Evolutionary conservation across 176 grass and related monocot species (phyloP), one percentile per base, ranked within the genome.

Genomic region (Pontederia paniculata): DNA sequence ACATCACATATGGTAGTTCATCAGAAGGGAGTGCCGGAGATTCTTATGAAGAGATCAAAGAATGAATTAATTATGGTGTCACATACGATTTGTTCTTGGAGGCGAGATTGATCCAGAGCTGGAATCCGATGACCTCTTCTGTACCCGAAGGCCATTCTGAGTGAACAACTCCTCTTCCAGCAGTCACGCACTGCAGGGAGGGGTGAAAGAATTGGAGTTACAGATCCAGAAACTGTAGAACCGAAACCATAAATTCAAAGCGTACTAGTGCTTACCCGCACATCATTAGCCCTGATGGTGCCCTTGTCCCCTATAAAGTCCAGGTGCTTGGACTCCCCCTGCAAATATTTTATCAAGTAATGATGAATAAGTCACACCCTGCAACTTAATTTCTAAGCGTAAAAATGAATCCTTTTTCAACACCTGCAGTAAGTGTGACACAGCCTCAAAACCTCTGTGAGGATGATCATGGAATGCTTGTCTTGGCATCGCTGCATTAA

Each of bases 21-120:
- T 10, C 23, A 15, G 49, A 51, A 46, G 13, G 56, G 51, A 42
- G 44, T 28, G 22, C 6, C n/a, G 44, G 28, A n/a, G 1, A 44
- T 18, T 10, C 16, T 17, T n/a, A 12, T 21, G n/a, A 1, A 44
- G 1, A 22, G 23, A 3, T 37, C 44, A 3, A 47, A 42, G 43
- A 16, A 65, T 11, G 54, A 21, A 9, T n/a, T n/a, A n/a, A n/a
- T 43, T 58, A 12, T 15, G 28, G 14, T 5, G 21, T 0, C 14
- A 0, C 8, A 0, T 88, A 95, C 89, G 88, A 85, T 74, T 95
- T 95, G 70, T 95, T 84, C 9, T 85, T 88, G 17, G 89, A 71
- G 15, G 89, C 67, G 31, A 95, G 89, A 72, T 95, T 88, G 67
- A 95, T 88, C 89, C 84, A 95, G 18, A 95, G 81, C 56, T 95